Percentiles rank a stretch among this genome's conserved stretches.
Evolutionary conservation across 305 asterid genomes (phyloP).

Genomic region (Andrographis paniculata): DNA sequence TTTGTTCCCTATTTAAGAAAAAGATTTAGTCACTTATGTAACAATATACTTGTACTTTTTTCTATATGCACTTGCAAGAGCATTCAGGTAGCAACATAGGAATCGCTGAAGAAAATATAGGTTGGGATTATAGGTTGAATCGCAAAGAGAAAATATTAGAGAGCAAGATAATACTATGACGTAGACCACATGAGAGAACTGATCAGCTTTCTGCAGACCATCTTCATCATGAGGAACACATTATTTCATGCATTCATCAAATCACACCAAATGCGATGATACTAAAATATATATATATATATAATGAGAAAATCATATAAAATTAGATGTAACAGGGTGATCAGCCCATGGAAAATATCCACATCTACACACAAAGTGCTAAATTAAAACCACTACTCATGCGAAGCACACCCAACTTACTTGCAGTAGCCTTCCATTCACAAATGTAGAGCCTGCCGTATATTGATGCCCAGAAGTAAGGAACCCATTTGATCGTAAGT

Average conservation of each 20-base stretch:
- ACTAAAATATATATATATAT: not conserved
- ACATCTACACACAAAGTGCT: not conserved
- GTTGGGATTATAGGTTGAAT: not conserved
- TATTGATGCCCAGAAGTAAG: conserved; percentile 65
- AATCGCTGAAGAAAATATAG: not conserved
- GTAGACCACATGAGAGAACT: not conserved
- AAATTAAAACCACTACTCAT: no score
- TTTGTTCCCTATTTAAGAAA: conserved; percentile 46
- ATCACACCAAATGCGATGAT: not conserved
- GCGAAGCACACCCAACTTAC: conserved; percentile 37
- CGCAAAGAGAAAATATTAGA: not conserved
- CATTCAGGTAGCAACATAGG: not conserved
- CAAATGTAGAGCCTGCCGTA: conserved; percentile 57
- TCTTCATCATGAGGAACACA: not conserved
- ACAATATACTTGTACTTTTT: not conserved
- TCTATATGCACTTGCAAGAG: not conserved
- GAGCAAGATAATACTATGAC: not conserved
- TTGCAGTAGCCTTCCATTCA: conserved; percentile 60
- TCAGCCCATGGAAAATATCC: not conserved
- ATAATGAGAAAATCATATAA: not conserved
- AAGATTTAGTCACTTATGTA: not conserved
- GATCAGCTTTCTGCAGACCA: not conserved
- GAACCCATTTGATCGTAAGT: conserved; percentile 81
- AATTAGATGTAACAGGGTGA: no score
- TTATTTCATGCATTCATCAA: not conserved